A percentile compares a stretch with the other conserved stretches of the same genome.
phyloP scores from a whole-genome alignment of 108 stramenopile genomes.

The Thalassiosira profunda region DNA sequence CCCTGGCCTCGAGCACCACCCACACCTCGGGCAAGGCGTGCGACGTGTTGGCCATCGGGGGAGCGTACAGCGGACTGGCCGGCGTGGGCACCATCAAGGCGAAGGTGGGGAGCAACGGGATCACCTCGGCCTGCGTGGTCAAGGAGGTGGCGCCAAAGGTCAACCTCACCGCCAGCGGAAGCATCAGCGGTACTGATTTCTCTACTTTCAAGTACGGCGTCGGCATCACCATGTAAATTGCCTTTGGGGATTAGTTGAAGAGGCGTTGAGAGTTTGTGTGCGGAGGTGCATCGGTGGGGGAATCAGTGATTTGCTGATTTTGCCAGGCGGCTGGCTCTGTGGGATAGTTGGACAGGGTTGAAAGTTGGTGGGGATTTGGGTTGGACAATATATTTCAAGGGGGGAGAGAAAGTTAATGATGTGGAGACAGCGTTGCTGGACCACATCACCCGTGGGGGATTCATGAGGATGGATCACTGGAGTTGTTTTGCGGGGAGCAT shows the following conservation, averaged over 20 bases:
- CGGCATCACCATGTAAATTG: slow-evolving; percentile 83
- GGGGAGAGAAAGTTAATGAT: too few relatives aligned
- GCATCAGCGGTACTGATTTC: slow-evolving; percentile 68
- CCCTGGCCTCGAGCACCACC: slow-evolving; percentile 79
- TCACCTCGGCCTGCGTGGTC: slow-evolving; percentile 74
- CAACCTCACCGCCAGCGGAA: slow-evolving; percentile 85
- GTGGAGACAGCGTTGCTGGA: too few relatives aligned
- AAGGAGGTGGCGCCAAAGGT: slow-evolving; percentile 92
- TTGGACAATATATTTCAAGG: too few relatives aligned
- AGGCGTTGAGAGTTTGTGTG: not conserved
- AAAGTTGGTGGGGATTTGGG: slow-evolving; percentile 1
- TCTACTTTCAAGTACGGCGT: slow-evolving; percentile 91
- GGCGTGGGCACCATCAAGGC: slow-evolving; percentile 88
- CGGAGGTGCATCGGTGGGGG: not conserved
- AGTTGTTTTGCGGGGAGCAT: too few relatives aligned
- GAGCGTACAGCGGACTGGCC: slow-evolving; percentile 69
- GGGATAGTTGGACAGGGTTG: not conserved
- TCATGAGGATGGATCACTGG: too few relatives aligned
- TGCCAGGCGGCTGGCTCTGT: too few relatives aligned
- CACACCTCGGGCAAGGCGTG: slow-evolving; percentile 80
- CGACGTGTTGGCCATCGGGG: slow-evolving; percentile 75
- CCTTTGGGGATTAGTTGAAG: not conserved
- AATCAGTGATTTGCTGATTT: not conserved
- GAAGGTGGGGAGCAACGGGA: slow-evolving; percentile 80
- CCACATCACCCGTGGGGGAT: too few relatives aligned